Evolutionary conservation across 768 basidiomycete species (phyloP).

Genomic region (Collybiopsis luxurians): DNA sequence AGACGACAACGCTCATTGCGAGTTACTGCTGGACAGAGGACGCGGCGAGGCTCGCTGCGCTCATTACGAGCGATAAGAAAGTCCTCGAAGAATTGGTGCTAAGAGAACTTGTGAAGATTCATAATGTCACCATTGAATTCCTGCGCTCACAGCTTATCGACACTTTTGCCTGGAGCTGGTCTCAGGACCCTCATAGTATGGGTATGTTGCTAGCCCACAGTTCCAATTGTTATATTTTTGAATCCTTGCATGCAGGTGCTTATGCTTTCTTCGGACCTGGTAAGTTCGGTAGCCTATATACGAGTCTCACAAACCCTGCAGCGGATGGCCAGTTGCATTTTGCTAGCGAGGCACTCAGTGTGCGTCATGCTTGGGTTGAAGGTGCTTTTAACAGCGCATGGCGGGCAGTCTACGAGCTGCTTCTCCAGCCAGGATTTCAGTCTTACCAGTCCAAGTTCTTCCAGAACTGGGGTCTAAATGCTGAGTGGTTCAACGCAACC

Average conservation of each 20-base stretch:
- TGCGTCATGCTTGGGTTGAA: conserved; percentile 29
- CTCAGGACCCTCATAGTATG: conserved; percentile 25
- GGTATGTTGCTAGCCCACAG: conserved; percentile 22
- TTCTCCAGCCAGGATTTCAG: too few species aligned
- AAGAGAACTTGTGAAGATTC: conserved; percentile 27
- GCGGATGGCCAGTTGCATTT: conserved; percentile 28
- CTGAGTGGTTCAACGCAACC: too few species aligned
- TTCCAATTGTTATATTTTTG: conserved; percentile 6
- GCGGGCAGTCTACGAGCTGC: too few species aligned
- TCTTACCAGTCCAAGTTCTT: too few species aligned
- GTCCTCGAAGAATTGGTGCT: conserved; percentile 20
- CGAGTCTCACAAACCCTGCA: conserved; percentile 27
- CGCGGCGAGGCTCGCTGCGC: conserved; percentile 32
- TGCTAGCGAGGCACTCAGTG: conserved; percentile 36
- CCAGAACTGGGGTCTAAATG: too few species aligned
- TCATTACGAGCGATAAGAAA: conserved; percentile 17
- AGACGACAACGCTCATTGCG: conserved; percentile 32
- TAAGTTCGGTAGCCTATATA: conserved; percentile 30
- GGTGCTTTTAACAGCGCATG: too few species aligned
- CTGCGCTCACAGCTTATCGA: conserved; percentile 20
- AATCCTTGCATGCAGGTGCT: conserved; percentile 31
- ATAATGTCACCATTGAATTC: conserved; percentile 18
- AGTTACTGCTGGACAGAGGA: conserved; percentile 41
- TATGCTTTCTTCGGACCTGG: conserved; percentile 41
- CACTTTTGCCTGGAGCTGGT: conserved; percentile 32